Evolutionary conservation across 2,329 filamentous ascomycete species (phyloP).

Genomic region (Scytalidium lignicola): DNA sequence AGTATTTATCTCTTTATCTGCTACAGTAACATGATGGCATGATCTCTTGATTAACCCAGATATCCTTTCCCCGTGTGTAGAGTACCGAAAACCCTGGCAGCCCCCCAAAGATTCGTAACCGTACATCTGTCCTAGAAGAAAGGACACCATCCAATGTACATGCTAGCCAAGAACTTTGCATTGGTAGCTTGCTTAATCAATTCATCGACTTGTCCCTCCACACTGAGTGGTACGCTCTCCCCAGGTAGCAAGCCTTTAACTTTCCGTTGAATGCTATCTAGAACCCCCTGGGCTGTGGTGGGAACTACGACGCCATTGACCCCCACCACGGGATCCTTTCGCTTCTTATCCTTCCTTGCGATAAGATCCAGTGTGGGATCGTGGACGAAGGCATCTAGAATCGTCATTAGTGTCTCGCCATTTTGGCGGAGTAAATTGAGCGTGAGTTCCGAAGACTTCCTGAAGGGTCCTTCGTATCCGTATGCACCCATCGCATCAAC

Average conservation of each 20-base stretch:
- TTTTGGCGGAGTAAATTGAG: slow-evolving; percentile 80
- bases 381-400: slow-evolving; percentile 94
- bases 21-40: no score
- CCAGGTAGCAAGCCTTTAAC: slow-evolving; percentile 76
- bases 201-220: slow-evolving; percentile 97
- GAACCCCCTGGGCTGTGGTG: slow-evolving; percentile 70
- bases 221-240: slow-evolving; percentile 87
- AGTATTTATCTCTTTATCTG: no score
- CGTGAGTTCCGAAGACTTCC: slow-evolving; percentile 84
- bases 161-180: slow-evolving; percentile 72
- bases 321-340: slow-evolving; percentile 23
- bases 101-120: no score
- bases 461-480: slow-evolving; percentile 88
- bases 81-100: no score
- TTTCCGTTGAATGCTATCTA: slow-evolving; percentile 85
- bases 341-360: slow-evolving; percentile 58
- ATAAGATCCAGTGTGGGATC: slow-evolving; percentile 94
- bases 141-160: slow-evolving; percentile 95
- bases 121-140: slow-evolving; percentile 57
- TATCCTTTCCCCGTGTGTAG: no score
- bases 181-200: slow-evolving; percentile 83
- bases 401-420: slow-evolving; percentile 94
- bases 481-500: slow-evolving; percentile 94
- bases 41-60: no score
- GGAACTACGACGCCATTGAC: slow-evolving; percentile 41